Evolutionary conservation across 176 grass and related monocot species (phyloP).

Genomic region (Musa schizocarpa): DNA sequence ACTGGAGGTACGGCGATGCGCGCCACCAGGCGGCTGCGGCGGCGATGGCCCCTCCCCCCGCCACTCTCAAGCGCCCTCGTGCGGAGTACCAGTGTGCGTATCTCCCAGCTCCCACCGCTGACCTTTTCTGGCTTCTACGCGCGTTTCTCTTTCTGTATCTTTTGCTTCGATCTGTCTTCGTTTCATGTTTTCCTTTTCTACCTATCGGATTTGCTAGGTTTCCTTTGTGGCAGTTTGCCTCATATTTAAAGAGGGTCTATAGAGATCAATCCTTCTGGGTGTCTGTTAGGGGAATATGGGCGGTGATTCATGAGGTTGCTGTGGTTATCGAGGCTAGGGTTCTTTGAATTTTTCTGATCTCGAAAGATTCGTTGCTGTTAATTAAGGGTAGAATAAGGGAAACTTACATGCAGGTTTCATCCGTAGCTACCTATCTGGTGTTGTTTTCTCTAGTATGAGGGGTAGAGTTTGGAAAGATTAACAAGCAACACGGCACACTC

Average conservation of each 20-base stretch:
- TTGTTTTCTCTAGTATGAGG: too few relatives aligned
- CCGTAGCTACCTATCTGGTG: too few relatives aligned
- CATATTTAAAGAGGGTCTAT: neutral
- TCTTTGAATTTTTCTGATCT: too few relatives aligned
- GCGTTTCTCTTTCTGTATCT: neutral
- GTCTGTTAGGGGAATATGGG: too few relatives aligned
- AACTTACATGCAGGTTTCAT: too few relatives aligned
- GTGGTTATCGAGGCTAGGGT: too few relatives aligned
- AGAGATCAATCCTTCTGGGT: too few relatives aligned
- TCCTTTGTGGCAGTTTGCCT: neutral
- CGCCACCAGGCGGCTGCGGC: constrained; percentile 22
- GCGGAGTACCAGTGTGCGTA: constrained; percentile 49
- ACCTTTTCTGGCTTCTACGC: neutral
- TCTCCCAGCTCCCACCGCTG: neutral
- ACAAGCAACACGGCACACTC: too few relatives aligned
- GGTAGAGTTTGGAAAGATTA: too few relatives aligned
- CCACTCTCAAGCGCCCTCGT: constrained; percentile 68
- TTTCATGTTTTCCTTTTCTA: neutral
- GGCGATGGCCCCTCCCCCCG: constrained; percentile 19
- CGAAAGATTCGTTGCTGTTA: too few relatives aligned
- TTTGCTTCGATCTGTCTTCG: neutral
- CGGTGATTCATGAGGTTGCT: too few relatives aligned
- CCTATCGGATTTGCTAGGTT: neutral
- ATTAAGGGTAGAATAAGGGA: too few relatives aligned
- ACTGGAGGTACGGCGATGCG: constrained; percentile 83